Conservation (phyloP, 169 alveolate genomes). For the Plasmodium inui region DNA sequence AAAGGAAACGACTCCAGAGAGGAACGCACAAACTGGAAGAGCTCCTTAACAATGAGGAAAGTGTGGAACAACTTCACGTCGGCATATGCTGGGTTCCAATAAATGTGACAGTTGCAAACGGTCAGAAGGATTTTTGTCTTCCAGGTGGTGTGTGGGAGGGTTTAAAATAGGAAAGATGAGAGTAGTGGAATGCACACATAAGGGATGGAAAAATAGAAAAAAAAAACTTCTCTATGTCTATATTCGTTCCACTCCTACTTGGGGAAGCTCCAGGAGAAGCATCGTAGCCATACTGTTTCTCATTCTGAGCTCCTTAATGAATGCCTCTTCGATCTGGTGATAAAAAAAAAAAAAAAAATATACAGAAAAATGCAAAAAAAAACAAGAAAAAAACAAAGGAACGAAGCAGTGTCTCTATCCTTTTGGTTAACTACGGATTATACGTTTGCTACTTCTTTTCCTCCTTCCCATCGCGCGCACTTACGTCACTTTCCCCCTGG, state of each 20-base stretch:
- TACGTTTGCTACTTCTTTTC: background rate
- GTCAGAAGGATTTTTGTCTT: slow-evolving; percentile 5
- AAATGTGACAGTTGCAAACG: slow-evolving; percentile 42
- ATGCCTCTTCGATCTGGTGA: slow-evolving; percentile 53
- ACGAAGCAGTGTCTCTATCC: background rate
- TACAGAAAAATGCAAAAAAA: background rate
- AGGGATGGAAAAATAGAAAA: background rate
- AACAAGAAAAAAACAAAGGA: background rate
- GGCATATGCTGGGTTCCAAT: slow-evolving; percentile 63
- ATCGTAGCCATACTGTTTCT: slow-evolving; percentile 46
- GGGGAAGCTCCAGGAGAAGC: slow-evolving; percentile 33
- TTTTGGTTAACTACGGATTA: background rate
- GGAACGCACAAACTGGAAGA: slow-evolving; percentile 20
- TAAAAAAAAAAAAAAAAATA: background rate
- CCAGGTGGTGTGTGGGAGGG: background rate
- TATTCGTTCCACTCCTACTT: background rate
- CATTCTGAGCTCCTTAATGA: slow-evolving; percentile 16
- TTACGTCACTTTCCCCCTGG: slow-evolving; percentile 15
- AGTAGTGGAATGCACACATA: background rate
- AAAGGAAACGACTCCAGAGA: slow-evolving; percentile 2
- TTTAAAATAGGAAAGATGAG: background rate
- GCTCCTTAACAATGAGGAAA: slow-evolving; percentile 35
- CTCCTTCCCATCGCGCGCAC: background rate
- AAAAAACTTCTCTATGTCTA: background rate
- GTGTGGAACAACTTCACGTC: slow-evolving; percentile 42